Conservation (phyloP, 2,329 filamentous ascomycete genomes). For the Phyllosticta citribraziliensis region DNA sequence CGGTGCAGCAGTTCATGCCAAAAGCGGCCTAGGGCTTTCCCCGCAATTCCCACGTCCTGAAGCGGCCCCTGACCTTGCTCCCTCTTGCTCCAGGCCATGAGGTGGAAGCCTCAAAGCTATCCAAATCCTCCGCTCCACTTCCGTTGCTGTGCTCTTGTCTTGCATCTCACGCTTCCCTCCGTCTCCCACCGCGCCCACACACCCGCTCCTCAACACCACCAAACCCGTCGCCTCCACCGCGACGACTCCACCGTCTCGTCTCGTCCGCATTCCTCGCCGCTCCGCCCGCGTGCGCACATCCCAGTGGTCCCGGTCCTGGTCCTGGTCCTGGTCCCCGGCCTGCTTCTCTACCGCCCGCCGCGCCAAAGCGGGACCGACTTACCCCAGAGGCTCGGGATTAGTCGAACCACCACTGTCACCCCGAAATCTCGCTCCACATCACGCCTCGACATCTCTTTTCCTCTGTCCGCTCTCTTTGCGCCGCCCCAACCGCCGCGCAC, state of each 20-base stretch:
- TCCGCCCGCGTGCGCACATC: neutral
- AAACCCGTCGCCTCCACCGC: neutral
- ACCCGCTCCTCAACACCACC: neutral
- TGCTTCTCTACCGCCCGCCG: slow-evolving; percentile 1
- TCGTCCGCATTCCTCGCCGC: neutral
- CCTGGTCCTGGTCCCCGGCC: neutral
- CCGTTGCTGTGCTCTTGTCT: neutral
- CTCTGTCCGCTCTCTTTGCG: neutral
- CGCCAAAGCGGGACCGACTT: slow-evolving; percentile 1
- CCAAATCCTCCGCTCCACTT: slow-evolving; percentile 2
- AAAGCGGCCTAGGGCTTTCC: neutral
- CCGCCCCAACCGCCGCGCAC: slow-evolving; percentile 15
- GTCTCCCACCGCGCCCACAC: neutral
- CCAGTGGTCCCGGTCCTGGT: neutral
- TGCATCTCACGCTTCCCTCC: neutral
- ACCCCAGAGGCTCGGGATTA: neutral
- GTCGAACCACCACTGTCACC: slow-evolving; percentile 7
- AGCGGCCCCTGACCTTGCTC: neutral
- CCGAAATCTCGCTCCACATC: slow-evolving; percentile 8
- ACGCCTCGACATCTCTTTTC: slow-evolving; percentile 3
- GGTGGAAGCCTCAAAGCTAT: slow-evolving; percentile 1
- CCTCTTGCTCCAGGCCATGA: neutral
- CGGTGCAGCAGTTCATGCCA: neutral
- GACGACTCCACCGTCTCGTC: neutral
- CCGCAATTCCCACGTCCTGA: neutral